These are phyloP conservation scores for Blastocystis hominis DNA, from an alignment of 352 stramenopile genomes.

Conservation along the genomic window DNA sequence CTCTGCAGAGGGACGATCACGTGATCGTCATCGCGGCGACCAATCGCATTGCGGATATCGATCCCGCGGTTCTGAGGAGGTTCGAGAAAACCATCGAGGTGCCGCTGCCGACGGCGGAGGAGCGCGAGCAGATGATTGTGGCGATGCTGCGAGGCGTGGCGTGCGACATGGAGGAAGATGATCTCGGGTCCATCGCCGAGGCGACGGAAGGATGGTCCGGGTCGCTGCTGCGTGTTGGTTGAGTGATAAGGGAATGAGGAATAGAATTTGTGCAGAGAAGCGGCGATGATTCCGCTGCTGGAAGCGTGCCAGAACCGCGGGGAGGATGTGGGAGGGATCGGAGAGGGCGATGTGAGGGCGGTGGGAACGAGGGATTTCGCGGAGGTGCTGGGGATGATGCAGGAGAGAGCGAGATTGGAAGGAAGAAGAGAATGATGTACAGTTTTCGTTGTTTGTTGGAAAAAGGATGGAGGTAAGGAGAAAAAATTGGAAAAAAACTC, in stretches of 20 bases:
- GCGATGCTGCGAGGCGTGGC: background rate
- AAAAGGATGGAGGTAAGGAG: background rate
- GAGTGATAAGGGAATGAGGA: background rate
- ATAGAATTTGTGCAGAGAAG: slow-evolving; percentile 36
- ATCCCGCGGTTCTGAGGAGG: slow-evolving; percentile 9
- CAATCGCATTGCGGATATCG: slow-evolving; percentile 11
- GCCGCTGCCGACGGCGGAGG: background rate
- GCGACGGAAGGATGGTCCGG: slow-evolving; percentile 24
- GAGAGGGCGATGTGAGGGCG: background rate
- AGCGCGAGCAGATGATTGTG: background rate
- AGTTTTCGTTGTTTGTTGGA: background rate
- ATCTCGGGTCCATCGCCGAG: background rate
- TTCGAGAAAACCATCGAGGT: slow-evolving; percentile 45
- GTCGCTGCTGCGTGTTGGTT: background rate
- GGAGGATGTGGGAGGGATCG: background rate
- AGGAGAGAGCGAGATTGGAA: background rate
- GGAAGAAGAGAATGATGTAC: background rate
- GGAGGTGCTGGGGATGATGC: background rate
- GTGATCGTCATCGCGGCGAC: slow-evolving; percentile 4
- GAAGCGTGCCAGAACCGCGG: background rate
- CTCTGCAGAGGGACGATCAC: background rate
- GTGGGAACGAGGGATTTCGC: background rate
- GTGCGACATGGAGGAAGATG: background rate
- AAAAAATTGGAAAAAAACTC: no score
- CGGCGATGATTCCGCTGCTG: slow-evolving; percentile 23